Evolutionary conservation across 441 rosid species (phyloP).

Genomic region (Raphanus hybrid): DNA sequence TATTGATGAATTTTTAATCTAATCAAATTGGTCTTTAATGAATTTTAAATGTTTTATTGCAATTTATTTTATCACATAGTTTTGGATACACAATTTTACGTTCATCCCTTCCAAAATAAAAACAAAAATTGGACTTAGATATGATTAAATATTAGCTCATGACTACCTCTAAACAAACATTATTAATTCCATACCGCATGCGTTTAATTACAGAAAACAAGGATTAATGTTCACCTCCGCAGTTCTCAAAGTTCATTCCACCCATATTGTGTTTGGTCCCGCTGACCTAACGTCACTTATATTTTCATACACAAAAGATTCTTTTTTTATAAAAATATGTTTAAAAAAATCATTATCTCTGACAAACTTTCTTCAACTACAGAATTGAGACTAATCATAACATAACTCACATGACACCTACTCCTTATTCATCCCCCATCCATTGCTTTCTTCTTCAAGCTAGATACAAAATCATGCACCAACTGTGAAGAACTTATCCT

Average conservation of each 20-base stretch:
- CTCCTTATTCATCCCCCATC: slow-evolving; percentile 33
- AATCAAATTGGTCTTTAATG: too few relatives aligned
- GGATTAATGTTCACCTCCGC: slow-evolving; percentile 11
- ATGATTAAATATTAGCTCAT: background rate
- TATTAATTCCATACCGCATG: background rate
- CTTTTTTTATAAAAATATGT: slow-evolving; percentile 37
- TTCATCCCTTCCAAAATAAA: background rate
- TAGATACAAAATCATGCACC: slow-evolving; percentile 81
- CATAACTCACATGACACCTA: slow-evolving; percentile 22
- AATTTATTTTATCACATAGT: too few relatives aligned
- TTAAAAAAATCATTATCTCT: background rate
- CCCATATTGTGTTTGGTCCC: slow-evolving; percentile 30
- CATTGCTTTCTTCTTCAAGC: slow-evolving; percentile 29
- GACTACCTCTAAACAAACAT: background rate
- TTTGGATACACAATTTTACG: background rate
- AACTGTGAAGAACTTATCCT: slow-evolving; percentile 64
- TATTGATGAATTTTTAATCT: background rate
- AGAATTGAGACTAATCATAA: slow-evolving; percentile 31
- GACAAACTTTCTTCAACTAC: slow-evolving; percentile 27
- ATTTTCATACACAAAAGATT: slow-evolving; percentile 35
- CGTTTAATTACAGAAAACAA: slow-evolving; percentile 7
- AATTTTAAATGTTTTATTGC: too few relatives aligned
- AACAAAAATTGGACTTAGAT: background rate
- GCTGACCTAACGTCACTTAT: slow-evolving; percentile 30
- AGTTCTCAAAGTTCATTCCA: background rate